Base-by-base conservation (phyloP, 805 yeast genomes). In the Priceomyces haplophilus region DNA sequence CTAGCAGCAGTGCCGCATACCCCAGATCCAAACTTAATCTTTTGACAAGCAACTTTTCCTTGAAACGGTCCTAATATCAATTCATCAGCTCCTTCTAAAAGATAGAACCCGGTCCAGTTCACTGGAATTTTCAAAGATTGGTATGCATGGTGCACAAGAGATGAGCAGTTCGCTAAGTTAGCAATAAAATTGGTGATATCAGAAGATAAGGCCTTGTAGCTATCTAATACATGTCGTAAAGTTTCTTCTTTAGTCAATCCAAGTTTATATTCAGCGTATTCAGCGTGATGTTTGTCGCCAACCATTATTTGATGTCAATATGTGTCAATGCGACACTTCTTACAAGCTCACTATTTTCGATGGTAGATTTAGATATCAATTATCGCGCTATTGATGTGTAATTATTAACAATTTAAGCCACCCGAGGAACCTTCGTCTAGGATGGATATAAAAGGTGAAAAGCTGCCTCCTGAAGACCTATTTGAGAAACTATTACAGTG, bases 41-140 rank as follows among this genome's bases (percentile, higher is more conserved):
- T 66, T 62, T 93, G 98, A 55, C 99, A 91, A 0, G 98, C 98
- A 2, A 91, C 97, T 61, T 88, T 88, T 3, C 99, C 99, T 62
- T 88, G 95, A 62, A 91, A 91, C 11, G 99, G 99, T 0, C 95
- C 99, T 30, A 91, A 68, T 17, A 87, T 73, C 40, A 93, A 68
- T 54, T 75, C 80, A 1, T 59, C 37, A 1, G 52, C 37, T n/a
- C 23, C 37, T 41, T 78, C 73, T 13, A 72, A 51, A 1, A 86
- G 78, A 55, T 91, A 91, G 60, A 93, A 89, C 0, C 99, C 99
- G 0, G 95, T 80, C 99, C 99, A 91, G 61, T 91, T 91, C 8
- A 90, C 86, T 0, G 68, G 67, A 11, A 62, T 51, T 1, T 63
- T 62, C 18, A 86, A 58, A 0, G 88, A 75, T 43, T 77, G 83